Percentiles rank a stretch among this genome's conserved stretches.
Conservation (phyloP, 2,329 filamentous ascomycete species). For the Geoglossum cookeanum region DNA sequence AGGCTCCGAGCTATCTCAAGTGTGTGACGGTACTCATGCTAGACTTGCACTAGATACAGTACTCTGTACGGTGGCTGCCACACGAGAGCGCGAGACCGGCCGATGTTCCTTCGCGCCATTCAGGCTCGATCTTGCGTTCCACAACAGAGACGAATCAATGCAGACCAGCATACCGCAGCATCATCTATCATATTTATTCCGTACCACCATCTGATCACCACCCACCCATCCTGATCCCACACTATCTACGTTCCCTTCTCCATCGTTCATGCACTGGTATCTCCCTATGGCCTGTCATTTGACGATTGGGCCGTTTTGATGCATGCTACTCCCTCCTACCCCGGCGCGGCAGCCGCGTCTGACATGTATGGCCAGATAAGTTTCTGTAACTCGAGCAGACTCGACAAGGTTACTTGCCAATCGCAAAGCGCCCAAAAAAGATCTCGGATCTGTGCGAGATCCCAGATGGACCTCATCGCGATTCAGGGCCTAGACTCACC, state of each 20-base stretch:
- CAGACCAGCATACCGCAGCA: not conserved
- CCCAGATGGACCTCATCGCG: not conserved
- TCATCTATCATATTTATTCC: not conserved
- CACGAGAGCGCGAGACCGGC: not conserved
- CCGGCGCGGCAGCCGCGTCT: not conserved
- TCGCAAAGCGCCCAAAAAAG: not conserved
- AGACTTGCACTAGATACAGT: not conserved
- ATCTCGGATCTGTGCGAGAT: slow-evolving; percentile 3
- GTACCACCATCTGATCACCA: not conserved
- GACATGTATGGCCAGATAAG: not conserved
- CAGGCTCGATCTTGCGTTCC: not conserved
- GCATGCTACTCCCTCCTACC: not conserved
- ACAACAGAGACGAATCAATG: not conserved
- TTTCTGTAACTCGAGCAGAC: not conserved
- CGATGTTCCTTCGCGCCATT: not conserved
- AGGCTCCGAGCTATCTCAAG: not conserved
- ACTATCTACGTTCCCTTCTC: not conserved
- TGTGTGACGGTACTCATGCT: not conserved
- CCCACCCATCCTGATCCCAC: not conserved
- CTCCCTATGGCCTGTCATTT: not conserved
- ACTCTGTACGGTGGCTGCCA: not conserved
- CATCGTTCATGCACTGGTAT: not conserved
- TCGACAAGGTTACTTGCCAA: not conserved
- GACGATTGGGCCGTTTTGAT: not conserved
- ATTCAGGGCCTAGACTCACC: not conserved